Evolutionary conservation across 371 early-diverging fungal species (phyloP), one percentile per base, ranked within the genome.

Genomic region (Dentiscutata heterogama): DNA sequence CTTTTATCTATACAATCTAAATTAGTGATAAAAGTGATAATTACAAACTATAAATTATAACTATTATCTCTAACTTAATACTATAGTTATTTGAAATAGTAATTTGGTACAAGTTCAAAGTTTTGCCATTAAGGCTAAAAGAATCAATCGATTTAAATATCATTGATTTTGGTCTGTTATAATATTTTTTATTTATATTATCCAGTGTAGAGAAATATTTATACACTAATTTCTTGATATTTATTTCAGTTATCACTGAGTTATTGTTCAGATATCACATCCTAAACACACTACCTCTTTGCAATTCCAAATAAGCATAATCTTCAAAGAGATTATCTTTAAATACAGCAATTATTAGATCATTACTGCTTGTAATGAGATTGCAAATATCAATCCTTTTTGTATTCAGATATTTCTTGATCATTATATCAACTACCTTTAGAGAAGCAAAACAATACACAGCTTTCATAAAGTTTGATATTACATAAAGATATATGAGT

Each of bases 161-260:
- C 25, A 35, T 76, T 76, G 76, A 76, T 58, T 76, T 76, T 31
- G 76, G 61, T 60, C 76, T 76, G 22, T 76, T 76, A 35, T 76
- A 76, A 29, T 35, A 60, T 22, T 58, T 42, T 25, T 76, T 14
- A 76, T 8, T 18, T 58, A 39, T 39, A 35, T 76, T 42, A 58
- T 58, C 11, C 8, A 75, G 18, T 39, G 39, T 35, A 10, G n/a
- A n/a, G 46, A 58, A 76, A 6, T 1, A 39, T 16, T 60, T 60
- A 76, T 27, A 58, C 20, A 60, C n/a, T 18, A 14, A 42, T 2
- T 76, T 11, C n/a, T 35, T 27, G 31, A 76, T 76, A 76, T 60
- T 10, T 58, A 18, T 76, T 76, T 76, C 61, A 1, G 60, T 20
- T 20, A 58, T 35, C 10, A 1, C 61, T 56, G 31, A 56, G 56